phyloP scores from a whole-genome alignment of 2,329 filamentous ascomycete species.

The Microdochium nivale region DNA sequence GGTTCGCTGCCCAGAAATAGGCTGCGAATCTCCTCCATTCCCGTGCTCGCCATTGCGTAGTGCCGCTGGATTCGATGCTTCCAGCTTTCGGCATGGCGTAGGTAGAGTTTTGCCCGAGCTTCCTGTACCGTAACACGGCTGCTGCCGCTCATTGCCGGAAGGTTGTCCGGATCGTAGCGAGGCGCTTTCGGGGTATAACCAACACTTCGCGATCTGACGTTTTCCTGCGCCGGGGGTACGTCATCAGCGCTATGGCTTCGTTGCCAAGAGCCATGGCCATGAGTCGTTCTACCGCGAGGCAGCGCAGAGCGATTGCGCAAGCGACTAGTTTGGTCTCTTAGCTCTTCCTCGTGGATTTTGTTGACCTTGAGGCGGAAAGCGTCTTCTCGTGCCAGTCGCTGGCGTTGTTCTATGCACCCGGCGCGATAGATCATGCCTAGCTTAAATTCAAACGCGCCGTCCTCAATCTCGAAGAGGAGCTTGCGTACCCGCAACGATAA shows the following conservation, averaged over 20 bases:
- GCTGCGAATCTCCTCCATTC: slow-evolving; percentile 70
- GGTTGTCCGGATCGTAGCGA: slow-evolving; percentile 74
- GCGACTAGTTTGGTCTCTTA: slow-evolving; percentile 42
- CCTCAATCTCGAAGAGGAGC: slow-evolving; percentile 85
- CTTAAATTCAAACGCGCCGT: slow-evolving; percentile 97
- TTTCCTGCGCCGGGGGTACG: slow-evolving; percentile 10
- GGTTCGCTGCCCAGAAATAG: slow-evolving; percentile 79
- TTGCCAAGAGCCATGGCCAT: slow-evolving; percentile 24
- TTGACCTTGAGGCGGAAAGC: slow-evolving; percentile 84
- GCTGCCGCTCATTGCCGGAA: slow-evolving; percentile 58
- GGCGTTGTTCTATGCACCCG: slow-evolving; percentile 81
- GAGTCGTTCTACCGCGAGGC: slow-evolving; percentile 24
- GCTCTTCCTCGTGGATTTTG: slow-evolving; percentile 67
- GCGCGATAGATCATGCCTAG: slow-evolving; percentile 87
- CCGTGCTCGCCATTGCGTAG: slow-evolving; percentile 57
- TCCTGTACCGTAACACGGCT: slow-evolving; percentile 68
- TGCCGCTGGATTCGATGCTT: slow-evolving; percentile 79
- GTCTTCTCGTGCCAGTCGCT: slow-evolving; percentile 81
- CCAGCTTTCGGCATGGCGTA: slow-evolving; percentile 85
- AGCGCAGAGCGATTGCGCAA: slow-evolving; percentile 46
- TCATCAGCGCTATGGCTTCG: slow-evolving; percentile 51
- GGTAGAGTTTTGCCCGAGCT: slow-evolving; percentile 65
- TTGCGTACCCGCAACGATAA: slow-evolving; percentile 75
- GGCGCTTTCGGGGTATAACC: slow-evolving; percentile 35
- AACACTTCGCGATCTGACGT: slow-evolving; percentile 21